phyloP scores from a whole-genome alignment of 2,329 filamentous ascomycete genomes.

The Aspergillus nomiae region DNA sequence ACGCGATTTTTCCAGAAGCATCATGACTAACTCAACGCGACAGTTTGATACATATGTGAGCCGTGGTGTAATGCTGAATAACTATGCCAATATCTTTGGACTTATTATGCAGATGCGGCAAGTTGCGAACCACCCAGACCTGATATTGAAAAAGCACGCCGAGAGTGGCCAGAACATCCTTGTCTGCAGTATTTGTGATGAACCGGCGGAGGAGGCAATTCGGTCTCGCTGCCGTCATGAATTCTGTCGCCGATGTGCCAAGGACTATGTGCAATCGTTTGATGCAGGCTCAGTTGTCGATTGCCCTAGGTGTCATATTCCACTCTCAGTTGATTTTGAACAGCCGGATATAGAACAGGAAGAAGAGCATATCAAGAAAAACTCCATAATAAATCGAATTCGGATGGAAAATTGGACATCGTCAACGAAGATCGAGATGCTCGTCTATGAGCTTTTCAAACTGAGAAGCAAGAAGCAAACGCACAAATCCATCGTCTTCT shows the following conservation, averaged over 20 bases:
- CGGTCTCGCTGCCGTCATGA: slow-evolving; percentile 91
- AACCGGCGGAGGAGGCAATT: slow-evolving; percentile 92
- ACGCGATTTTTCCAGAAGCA: slow-evolving; percentile 90
- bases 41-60: slow-evolving; percentile 91
- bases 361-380: slow-evolving; percentile 83
- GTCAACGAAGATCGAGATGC: slow-evolving; percentile 95
- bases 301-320: slow-evolving; percentile 90
- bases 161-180: slow-evolving; percentile 87
- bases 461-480: slow-evolving; percentile 89
- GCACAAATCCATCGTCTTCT: slow-evolving; percentile 96
- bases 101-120: slow-evolving; percentile 99
- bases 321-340: slow-evolving; percentile 86
- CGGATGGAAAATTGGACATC: slow-evolving; percentile 99
- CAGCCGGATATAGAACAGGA: slow-evolving; percentile 95
- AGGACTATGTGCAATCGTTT: slow-evolving; percentile 77
- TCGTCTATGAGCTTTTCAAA: slow-evolving; percentile 91
- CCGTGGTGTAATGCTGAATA: slow-evolving; percentile 69
- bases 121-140: slow-evolving; percentile 92
- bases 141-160: slow-evolving; percentile 84
- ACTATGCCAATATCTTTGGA: slow-evolving; percentile 98
- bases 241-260: slow-evolving; percentile 80
- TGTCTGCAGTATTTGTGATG: slow-evolving; percentile 93
- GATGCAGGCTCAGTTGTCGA: slow-evolving; percentile 60
- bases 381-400: slow-evolving; percentile 96
- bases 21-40: slow-evolving; percentile 88